phyloP scores from a whole-genome alignment of 2,329 filamentous ascomycete species.

The Hypoxylon sp. region DNA sequence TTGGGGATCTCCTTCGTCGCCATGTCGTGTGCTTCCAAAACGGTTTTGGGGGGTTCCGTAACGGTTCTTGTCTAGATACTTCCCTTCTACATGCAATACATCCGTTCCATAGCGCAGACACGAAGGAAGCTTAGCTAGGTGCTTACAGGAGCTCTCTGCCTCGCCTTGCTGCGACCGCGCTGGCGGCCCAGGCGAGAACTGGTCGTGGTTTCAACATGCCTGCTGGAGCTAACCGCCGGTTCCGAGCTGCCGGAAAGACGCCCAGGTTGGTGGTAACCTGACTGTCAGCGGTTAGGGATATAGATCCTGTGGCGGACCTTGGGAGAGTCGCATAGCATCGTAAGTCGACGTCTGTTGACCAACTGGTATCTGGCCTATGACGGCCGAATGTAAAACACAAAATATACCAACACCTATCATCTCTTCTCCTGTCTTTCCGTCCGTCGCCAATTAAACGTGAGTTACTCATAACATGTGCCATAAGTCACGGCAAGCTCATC shows the following conservation, averaged over 20 bases:
- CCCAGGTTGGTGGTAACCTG: slow-evolving; percentile 11
- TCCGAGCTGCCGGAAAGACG: slow-evolving; percentile 22
- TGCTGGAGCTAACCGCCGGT: slow-evolving; percentile 15
- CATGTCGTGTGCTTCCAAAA: slow-evolving; percentile 1
- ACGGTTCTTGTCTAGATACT: not conserved
- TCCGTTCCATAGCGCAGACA: not conserved
- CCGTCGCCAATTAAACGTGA: not conserved
- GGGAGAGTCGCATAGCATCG: not conserved
- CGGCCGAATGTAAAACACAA: not conserved
- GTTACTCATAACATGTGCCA: not conserved
- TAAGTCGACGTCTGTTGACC: not conserved
- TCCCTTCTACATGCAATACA: not conserved
- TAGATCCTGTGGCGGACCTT: not conserved
- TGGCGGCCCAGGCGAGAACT: not conserved
- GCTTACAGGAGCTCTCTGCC: not conserved
- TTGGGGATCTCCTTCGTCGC: not conserved
- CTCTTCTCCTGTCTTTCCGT: not conserved
- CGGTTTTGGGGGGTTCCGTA: slow-evolving; percentile 9
- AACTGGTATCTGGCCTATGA: not conserved
- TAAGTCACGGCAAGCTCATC: not conserved
- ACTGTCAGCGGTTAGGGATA: slow-evolving; percentile 14
- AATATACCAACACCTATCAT: not conserved
- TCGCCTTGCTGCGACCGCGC: not conserved
- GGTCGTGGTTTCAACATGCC: not conserved
- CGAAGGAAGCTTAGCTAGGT: not conserved